Base-by-base conservation (phyloP, 2,329 filamentous ascomycete genomes). In the Neofusicoccum cordaticola region DNA sequence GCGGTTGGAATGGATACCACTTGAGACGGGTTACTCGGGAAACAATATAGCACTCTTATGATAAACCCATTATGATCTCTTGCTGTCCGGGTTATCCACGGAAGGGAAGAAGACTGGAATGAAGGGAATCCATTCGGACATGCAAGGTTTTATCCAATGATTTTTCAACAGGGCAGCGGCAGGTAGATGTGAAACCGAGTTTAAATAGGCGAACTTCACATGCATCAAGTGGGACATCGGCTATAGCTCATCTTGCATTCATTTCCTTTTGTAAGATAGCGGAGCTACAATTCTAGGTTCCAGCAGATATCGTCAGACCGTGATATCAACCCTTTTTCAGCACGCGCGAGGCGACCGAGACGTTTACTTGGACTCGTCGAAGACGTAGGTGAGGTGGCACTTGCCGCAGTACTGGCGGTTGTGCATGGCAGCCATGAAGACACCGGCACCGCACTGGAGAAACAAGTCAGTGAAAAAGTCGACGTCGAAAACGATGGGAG, bases 391-490 rank as follows among this genome's bases (percentile, higher is more conserved):
- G 72, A 89, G 82, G 80, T 89, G 87, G 83, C 87, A 89, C 75
- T 84, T 84, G 72, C 86, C 87, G 78, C 93, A 97, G 90, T 97
- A 97, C 85, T 99, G 96, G 82, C 95, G 92, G 86, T 99, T 96
- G 85, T 96, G 90, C 93, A 98, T 98, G 81, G 95, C 92, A 81
- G 95, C 95, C 95, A 99, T 99, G 91, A 99, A 99, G 86, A 99
- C 90, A 93, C 95, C 95, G 77, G 96, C 95, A 88, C 95, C 95
- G 84, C 95, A 99, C 93, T 96, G 69, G 62, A 17, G 65, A 41
- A 62, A 3, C 9, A 57, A 22, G 52, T 65, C 52, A 35, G n/a
- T 47, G 31, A 34, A 27, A 47, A 39, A 53, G 53, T 22, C 4
- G 27, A 2, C 31, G 1, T 35, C 1, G 5, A 45, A 41, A 19